Conservation (phyloP, 441 rosid species). For the Mallotus japonicus region DNA sequence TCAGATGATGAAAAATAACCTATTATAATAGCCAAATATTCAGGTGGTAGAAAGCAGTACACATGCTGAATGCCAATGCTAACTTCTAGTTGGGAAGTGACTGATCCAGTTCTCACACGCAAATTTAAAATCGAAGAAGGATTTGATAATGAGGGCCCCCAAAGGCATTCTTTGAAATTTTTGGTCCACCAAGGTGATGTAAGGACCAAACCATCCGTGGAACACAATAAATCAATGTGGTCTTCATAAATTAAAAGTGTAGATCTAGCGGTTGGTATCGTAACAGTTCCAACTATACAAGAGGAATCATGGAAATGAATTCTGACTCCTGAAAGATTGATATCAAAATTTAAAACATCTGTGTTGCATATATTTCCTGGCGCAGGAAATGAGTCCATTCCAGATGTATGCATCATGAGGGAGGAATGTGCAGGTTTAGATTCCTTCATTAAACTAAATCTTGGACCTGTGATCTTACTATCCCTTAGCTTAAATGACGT, state of each 20-base stretch:
- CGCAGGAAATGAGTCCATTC: slow-evolving; percentile 24
- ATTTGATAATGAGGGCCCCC: slow-evolving; percentile 65
- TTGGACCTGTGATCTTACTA: slow-evolving; percentile 38
- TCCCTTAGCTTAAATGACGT: slow-evolving; percentile 43
- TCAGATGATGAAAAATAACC: slow-evolving; percentile 89
- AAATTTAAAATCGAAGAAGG: slow-evolving; percentile 67
- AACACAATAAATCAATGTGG: slow-evolving; percentile 61
- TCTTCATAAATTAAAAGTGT: slow-evolving; percentile 48
- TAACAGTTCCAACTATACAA: slow-evolving; percentile 66
- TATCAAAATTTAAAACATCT: slow-evolving; percentile 41
- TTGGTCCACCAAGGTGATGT: slow-evolving; percentile 70
- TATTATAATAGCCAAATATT: slow-evolving; percentile 73
- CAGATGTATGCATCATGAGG: slow-evolving; percentile 23
- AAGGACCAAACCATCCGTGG: slow-evolving; percentile 65
- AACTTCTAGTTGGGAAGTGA: slow-evolving; percentile 65
- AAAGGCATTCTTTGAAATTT: slow-evolving; percentile 52
- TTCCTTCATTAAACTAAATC: slow-evolving; percentile 36
- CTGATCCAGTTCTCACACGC: slow-evolving; percentile 52
- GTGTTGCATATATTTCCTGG: slow-evolving; percentile 27
- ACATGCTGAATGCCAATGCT: slow-evolving; percentile 87
- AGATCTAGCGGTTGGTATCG: slow-evolving; percentile 49
- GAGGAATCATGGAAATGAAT: slow-evolving; percentile 91
- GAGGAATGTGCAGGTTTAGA: slow-evolving; percentile 20
- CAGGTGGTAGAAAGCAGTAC: slow-evolving; percentile 67
- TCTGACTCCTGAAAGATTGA: slow-evolving; percentile 48